Evolutionary conservation across 192 early-diverging fungal species (phyloP).

Genomic region (Jimgerdemannia flammicorona): DNA sequence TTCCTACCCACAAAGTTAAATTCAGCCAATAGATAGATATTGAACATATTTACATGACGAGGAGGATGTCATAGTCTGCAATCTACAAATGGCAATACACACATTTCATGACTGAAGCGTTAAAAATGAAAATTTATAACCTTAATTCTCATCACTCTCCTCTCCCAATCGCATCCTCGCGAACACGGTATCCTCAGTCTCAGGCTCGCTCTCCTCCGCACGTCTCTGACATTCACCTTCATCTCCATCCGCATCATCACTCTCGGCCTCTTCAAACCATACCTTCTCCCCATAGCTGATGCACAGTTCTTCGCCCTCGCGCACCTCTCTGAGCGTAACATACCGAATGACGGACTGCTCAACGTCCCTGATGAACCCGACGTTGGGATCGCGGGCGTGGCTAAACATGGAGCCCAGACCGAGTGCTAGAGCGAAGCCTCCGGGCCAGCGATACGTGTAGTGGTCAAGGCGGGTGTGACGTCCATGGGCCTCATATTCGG

Average conservation of each 20-base stretch:
- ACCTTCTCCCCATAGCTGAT: conserved; percentile 63
- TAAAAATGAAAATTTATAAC: no score
- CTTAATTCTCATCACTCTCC: neutral
- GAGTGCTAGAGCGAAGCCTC: conserved; percentile 55
- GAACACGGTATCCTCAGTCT: neutral
- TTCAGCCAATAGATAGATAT: no score
- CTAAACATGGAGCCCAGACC: conserved; percentile 70
- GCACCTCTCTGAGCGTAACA: conserved; percentile 46
- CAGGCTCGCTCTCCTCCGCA: neutral
- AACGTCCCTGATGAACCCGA: conserved; percentile 61
- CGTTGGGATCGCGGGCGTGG: conserved; percentile 52
- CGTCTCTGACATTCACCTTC: neutral
- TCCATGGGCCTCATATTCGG: conserved; percentile 55
- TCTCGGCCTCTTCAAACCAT: conserved; percentile 57
- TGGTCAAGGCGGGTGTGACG: conserved; percentile 56
- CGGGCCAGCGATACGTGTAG: conserved; percentile 64
- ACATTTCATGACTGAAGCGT: no score
- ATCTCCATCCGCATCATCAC: neutral
- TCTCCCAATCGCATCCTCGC: neutral
- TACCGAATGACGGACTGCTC: conserved; percentile 51
- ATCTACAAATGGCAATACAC: no score
- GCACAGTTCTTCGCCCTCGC: conserved; percentile 55
- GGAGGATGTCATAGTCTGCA: no score
- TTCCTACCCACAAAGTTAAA: no score
- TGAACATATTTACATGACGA: no score